Percentiles rank a stretch among this genome's conserved stretches.
phyloP scores from a whole-genome alignment of 2,329 filamentous ascomycete genomes.

The Allantophomopsis cytisporea region DNA sequence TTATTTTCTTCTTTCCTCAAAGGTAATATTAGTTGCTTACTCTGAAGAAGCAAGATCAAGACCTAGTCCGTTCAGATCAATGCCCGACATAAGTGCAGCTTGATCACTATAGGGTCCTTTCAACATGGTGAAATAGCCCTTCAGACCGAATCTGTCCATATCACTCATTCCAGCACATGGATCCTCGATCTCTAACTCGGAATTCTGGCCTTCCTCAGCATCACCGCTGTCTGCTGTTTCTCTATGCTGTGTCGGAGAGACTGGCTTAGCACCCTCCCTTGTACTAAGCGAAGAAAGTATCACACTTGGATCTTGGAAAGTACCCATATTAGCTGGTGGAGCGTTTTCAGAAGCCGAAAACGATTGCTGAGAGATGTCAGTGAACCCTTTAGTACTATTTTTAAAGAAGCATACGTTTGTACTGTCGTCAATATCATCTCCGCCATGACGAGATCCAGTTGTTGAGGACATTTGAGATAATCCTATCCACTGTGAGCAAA shows the following conservation, averaged over 20 bases:
- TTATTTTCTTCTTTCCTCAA: background rate
- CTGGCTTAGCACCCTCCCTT: no score
- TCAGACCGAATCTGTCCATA: constrained; percentile 50
- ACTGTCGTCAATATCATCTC: no score
- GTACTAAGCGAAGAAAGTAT: no score
- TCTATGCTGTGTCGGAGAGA: no score
- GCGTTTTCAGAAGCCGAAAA: no score
- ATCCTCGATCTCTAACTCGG: constrained; percentile 31
- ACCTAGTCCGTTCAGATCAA: constrained; percentile 42
- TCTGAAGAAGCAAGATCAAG: constrained; percentile 42
- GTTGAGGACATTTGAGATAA: constrained; percentile 1
- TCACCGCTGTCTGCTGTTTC: background rate
- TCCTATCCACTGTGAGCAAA: background rate
- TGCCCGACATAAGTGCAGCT: constrained; percentile 43
- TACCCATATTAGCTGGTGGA: no score
- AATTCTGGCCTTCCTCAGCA: constrained; percentile 7
- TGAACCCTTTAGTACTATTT: no score
- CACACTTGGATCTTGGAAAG: no score
- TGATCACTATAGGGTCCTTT: constrained; percentile 53
- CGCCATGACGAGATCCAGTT: no score
- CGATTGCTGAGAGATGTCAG: no score
- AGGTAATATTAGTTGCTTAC: constrained; percentile 25
- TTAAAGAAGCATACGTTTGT: no score
- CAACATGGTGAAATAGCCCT: constrained; percentile 42
- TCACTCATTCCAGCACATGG: constrained; percentile 47